Evolutionary conservation across 805 yeast genomes (phyloP).

Genomic region (Saccharomycopsis schoenii): DNA sequence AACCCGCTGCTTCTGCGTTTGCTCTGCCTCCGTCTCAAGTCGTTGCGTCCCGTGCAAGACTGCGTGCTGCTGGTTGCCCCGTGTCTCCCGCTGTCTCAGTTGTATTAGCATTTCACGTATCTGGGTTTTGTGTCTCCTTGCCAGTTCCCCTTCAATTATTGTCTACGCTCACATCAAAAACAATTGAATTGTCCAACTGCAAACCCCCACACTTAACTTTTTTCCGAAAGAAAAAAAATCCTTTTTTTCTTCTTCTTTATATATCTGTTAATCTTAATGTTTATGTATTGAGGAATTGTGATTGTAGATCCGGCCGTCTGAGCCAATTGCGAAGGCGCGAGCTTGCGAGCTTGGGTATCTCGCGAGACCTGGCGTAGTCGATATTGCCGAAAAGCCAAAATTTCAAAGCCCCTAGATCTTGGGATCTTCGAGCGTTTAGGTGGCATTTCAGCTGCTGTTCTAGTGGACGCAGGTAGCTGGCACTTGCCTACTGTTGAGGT

Average conservation of each 20-base stretch:
- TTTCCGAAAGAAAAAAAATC: not conserved
- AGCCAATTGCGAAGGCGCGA: too few relatives aligned
- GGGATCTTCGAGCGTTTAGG: too few relatives aligned
- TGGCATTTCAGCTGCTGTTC: too few relatives aligned
- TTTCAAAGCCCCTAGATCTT: too few relatives aligned
- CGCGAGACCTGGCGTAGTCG: too few relatives aligned
- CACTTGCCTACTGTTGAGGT: too few relatives aligned
- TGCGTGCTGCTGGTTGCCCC: too few relatives aligned
- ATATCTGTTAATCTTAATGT: not conserved
- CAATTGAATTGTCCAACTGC: not conserved
- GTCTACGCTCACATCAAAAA: not conserved
- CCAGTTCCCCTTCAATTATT: not conserved
- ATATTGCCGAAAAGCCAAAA: too few relatives aligned
- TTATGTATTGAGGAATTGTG: not conserved
- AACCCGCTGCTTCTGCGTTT: not conserved
- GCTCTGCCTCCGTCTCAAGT: not conserved
- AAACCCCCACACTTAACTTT: not conserved
- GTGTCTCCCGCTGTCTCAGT: not conserved
- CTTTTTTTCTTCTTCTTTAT: not conserved
- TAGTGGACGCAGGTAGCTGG: too few relatives aligned
- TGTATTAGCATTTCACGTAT: not conserved
- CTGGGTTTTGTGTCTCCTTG: constrained; percentile 2
- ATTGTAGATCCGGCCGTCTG: not conserved
- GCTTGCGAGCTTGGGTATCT: too few relatives aligned
- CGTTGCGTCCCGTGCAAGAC: too few relatives aligned